Evolutionary conservation across 768 basidiomycete genomes (phyloP), one percentile per base, ranked within the genome.

Genomic region (Hortiboletus flavorubellus): DNA sequence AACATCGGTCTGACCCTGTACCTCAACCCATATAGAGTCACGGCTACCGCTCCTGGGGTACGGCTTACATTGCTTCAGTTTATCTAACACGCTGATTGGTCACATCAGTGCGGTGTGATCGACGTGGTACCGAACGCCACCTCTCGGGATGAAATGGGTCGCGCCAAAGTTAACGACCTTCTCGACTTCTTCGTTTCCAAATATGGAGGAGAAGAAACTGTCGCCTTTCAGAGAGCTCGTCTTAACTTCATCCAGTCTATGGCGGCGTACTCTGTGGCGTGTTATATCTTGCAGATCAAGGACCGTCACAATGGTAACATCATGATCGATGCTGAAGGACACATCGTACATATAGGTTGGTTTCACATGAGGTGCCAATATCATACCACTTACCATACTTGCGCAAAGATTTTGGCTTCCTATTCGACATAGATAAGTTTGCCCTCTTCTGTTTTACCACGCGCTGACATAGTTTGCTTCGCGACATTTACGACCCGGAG

Each of bases 221-320:
- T 91, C 41, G 78, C 88, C 46, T 99, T 98, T 77, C 95, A 98
- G 69, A 81, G 83, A 59, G 97, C 97, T 42, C 86, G 94, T 16
- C 78, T 90, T 58, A 97, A 98, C 72, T 99, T 99, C 68, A 92
- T 99, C 54, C 95, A 97, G 68, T 96, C 93, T 2, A 99, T 98
- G 97, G 96, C 97, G 0, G 97, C 94, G 10, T 99, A 99, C 72
- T 98, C 96, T 33, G 88, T 98, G 26, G 93, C 94, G 8, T 98
- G 96, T 70, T 98, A 97, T 70, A 93, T 99, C 61, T 73, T 98
- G 42, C 97, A 99, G 72, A 95, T 99, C 76, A 99, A 99, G 75
- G 97, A 99, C 68, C 76, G 97, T 38, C 97, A 99, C 71, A 99
- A 99, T 66, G 97, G 97, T 30, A 99, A 99, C 69, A 98, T 99